Percentiles rank a stretch among this genome's conserved stretches.
phyloP scores from a whole-genome alignment of 2,329 filamentous ascomycete species.

The Pseudonectria foliicola region DNA sequence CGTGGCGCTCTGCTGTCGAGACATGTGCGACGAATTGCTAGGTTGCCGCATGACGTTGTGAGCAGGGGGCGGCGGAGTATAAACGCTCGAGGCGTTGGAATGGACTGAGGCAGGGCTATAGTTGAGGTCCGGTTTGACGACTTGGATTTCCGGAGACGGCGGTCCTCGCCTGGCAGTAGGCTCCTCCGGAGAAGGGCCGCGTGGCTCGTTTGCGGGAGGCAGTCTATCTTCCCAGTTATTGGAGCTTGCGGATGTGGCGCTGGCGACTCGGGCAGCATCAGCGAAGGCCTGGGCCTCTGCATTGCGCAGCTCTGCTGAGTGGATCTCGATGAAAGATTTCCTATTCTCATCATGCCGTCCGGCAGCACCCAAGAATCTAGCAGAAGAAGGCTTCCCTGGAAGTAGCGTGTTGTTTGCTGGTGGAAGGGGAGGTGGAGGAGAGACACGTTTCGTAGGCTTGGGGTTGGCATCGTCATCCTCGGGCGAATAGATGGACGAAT shows the following conservation, averaged over 20 bases:
- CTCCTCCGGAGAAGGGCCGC: constrained; percentile 17
- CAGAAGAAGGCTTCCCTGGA: constrained; percentile 27
- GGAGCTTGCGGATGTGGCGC: constrained; percentile 25
- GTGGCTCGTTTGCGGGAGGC: constrained; percentile 19
- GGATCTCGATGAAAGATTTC: constrained; percentile 51
- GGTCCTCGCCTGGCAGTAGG: constrained; percentile 14
- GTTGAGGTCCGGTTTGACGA: constrained; percentile 21
- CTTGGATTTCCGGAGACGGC: constrained; percentile 22
- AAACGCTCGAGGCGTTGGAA: constrained; percentile 25
- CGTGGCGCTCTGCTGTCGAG: not conserved
- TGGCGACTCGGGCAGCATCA: constrained; percentile 35
- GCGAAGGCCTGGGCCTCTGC: constrained; percentile 54
- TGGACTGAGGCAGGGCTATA: constrained; percentile 37
- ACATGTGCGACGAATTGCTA: constrained; percentile 6
- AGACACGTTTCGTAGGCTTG: no score
- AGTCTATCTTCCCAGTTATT: constrained; percentile 27
- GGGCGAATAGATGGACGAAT: constrained; percentile 27
- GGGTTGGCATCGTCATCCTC: constrained; percentile 7
- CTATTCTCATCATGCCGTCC: constrained; percentile 43
- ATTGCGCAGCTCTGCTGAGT: constrained; percentile 53
- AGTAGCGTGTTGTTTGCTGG: constrained; percentile 20
- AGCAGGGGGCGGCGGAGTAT: constrained; percentile 13
- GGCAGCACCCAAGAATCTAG: constrained; percentile 37
- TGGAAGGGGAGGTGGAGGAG: constrained; percentile 18
- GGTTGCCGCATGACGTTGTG: constrained; percentile 13